Base-by-base conservation (phyloP, 2,329 filamentous ascomycete species). In the Clonostachys rosea region DNA sequence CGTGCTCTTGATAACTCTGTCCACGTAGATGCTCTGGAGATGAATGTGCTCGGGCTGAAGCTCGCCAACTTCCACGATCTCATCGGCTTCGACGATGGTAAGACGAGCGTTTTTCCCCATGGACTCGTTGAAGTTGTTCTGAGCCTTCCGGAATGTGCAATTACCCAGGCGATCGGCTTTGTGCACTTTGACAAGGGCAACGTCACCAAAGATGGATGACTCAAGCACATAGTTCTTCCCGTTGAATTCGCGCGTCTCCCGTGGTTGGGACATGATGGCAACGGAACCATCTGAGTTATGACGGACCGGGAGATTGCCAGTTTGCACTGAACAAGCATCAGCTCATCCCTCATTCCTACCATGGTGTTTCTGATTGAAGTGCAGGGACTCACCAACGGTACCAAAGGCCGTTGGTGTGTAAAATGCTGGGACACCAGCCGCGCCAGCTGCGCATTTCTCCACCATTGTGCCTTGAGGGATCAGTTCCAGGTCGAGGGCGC, bases 1-100 rank as follows among this genome's bases (percentile, higher is more conserved):
- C 0, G 84, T 90, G 0, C 86, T 82, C 16, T 85, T 86, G 2
- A 94, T 84, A 46, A 95, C 87, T 42, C 89, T 79, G 61, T 92
- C 86, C 58, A 94, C 84, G 61, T 84, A 94, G 55, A 95, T 91
- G 10, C 89, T 89, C 0, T 88, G 88, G 4, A 95, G 73, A 58
- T 94, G 84, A 6, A 94, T 83, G 41, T 84, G 79, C 50, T 88
- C 84, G 4, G 89, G 83, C 46, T 85, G 76, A 37, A 95, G 84
- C 3, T 81, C 79, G 20, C 89, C 89, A 2, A 83, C 66, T 3
- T 86, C 81, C 45, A 94, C 89, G 49, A 95, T 90, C 52, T 92
- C 78, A 59, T 95, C 89, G 2, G 89, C 89, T 62, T 95, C 89
- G 36, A 94, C 88, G 37, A 95, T 91, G 30, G 88, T 86, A 37